Base-by-base conservation (phyloP, 352 stramenopile genomes). In the Phytophthora ohioensis region DNA sequence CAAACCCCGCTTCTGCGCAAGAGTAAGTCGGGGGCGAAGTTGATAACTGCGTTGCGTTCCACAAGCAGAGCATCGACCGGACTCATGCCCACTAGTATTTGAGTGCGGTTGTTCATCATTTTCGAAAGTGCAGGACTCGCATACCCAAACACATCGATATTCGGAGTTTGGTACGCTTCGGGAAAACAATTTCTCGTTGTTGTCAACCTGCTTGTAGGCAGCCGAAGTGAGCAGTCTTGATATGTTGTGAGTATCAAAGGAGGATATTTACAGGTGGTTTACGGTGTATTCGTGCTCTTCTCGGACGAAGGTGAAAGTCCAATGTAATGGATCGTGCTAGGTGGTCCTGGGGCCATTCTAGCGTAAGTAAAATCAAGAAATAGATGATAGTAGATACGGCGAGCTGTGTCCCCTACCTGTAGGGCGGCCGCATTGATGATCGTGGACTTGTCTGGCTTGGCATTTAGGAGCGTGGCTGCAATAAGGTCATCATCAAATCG, bases 111-210 rank as follows among this genome's bases (percentile, higher is more conserved):
- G 35, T 12, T 87, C 78, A 1, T 87, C 76, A 54, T 96, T 95
- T 43, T 93, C 88, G 31, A 91, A 82, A 2, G 90, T 95, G 54
- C 90, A 96, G 1, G 67, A 73, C 41, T 94, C 86, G 36, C 90
- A 96, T 4, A 93, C 67, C 90, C 90, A 96, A 2, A 94, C 79
- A 15, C 72, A 73, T 15, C 78, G 81, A 59, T 92, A 92, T 13
- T 76, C 77, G 4, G 65, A 65, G 42, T 8, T 52, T 54, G 38
- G 15, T 5, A n/a, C 35, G 38, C 27, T 61, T 3, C 31, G 39
- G 15, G 4, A 5, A 35, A 7, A 17, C 42, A 56, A 31, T 1
- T 45, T 55, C 0, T 49, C 48, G 4, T 7, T 38, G 5, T 8
- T 39, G 5, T 65, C 57, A 58, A 53, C 35, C 52, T 76, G 39